Base-by-base conservation (phyloP, 306 rosid genomes). In the Crotalaria pallida region DNA sequence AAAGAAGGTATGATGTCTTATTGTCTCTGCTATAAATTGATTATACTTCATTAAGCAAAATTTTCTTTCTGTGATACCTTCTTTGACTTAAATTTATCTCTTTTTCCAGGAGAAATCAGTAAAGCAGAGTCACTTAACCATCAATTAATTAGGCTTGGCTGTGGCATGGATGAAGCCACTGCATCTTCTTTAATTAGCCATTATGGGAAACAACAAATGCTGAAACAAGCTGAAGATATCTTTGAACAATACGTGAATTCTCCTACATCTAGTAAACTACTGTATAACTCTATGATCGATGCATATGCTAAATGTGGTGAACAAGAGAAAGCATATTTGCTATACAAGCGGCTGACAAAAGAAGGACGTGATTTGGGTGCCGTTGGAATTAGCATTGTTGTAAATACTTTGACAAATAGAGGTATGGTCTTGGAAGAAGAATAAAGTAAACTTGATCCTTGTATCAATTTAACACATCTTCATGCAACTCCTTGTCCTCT, bases 351-450 rank as follows among this genome's bases (percentile, higher is more conserved):
- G 69, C 81, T 67, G 45, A 58, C 75, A 11, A 89, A 78, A 65
- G 80, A 80, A 63, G 96, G 98, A 61, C 23, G 49, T 79, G 84
- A 81, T 84, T 68, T 78, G 58, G 92, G 89, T 63, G 89, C 87
- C 74, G 92, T 90, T 81, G 87, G 92, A 75, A 72, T 84, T 82
- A 93, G 97, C 89, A 88, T 87, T 36, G 77, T 84, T 27, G 94
- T 90, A 73, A 93, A 87, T 79, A 85, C 94, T 73, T 80, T 93
- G 83, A 83, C 87, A 44, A 84, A 74, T 60, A 75, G 71, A 79
- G 97, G 98, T 93, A 88, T 31, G 84, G 17, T 23, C 57, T 26
- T 16, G 5, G 61, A 64, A 43, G 43, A 48, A 11, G 48, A 10
- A 64, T 58, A 15, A 64, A 65, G 61, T 23, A 52, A 58, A 75